These are phyloP conservation scores for Lichtheimia ornata DNA, from an alignment of 371 early-diverging fungal genomes.

Conservation along the genomic window DNA sequence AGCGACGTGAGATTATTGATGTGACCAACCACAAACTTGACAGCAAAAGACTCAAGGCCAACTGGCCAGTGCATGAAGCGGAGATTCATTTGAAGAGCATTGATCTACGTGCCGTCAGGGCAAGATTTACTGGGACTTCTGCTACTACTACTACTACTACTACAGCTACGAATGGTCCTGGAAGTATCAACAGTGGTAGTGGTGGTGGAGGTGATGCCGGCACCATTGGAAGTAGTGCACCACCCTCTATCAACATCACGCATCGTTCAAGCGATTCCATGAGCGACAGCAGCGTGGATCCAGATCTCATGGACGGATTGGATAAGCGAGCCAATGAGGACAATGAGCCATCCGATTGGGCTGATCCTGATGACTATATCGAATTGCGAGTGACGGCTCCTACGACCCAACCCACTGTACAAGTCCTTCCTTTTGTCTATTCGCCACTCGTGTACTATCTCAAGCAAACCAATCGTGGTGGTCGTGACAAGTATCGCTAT, in stretches of 20 bases:
- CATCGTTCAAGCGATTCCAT: constrained; percentile 11
- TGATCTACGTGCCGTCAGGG: constrained; percentile 47
- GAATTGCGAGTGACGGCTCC: constrained; percentile 30
- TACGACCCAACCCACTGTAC: constrained; percentile 27
- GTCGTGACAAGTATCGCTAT: constrained; percentile 40
- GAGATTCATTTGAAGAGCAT: constrained; percentile 47
- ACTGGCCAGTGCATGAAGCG: constrained; percentile 51
- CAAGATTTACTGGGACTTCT: constrained; percentile 17
- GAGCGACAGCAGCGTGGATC: constrained; percentile 18
- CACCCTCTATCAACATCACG: no score
- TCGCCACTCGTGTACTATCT: constrained; percentile 64
- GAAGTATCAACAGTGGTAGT: not conserved
- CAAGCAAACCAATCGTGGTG: constrained; percentile 52
- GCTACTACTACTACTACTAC: not conserved
- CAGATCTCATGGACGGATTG: constrained; percentile 38
- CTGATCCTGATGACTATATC: constrained; percentile 52
- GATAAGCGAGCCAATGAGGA: constrained; percentile 39
- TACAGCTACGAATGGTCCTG: not conserved
- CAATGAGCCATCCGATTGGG: constrained; percentile 44
- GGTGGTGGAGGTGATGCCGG: not conserved
- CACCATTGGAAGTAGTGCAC: no score
- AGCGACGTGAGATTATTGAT: constrained; percentile 37
- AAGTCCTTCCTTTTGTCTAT: constrained; percentile 63
- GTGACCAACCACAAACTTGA: constrained; percentile 31
- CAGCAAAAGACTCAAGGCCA: constrained; percentile 43